phyloP scores from a whole-genome alignment of 2,329 filamentous ascomycete species.

The Aspergillus vadensis region DNA sequence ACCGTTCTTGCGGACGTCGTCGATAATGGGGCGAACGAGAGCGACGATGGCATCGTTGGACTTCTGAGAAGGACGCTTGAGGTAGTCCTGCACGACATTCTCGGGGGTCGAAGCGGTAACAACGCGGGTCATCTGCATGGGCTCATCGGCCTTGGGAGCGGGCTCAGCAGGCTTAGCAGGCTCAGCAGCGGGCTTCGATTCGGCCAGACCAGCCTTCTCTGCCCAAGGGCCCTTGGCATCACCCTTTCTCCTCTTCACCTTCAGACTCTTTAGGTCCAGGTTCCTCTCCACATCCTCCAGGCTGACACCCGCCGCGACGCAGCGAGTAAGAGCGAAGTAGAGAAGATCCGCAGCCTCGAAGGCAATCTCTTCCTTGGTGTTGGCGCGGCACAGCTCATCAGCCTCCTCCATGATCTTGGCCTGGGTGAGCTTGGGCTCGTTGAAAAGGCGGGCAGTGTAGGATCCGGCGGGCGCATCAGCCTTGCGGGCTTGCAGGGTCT shows the following conservation, averaged over 20 bases:
- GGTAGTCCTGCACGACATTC: conserved; percentile 68
- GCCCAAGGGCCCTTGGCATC: conserved; percentile 95
- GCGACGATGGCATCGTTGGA: conserved; percentile 92
- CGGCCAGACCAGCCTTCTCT: conserved; percentile 72
- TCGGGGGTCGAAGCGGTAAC: conserved; percentile 66
- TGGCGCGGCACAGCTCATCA: conserved; percentile 87
- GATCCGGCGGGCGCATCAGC: conserved; percentile 81
- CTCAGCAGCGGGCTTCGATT: conserved; percentile 51
- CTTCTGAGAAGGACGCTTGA: conserved; percentile 89
- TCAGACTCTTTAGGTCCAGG: conserved; percentile 90
- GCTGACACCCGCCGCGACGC: conserved; percentile 78
- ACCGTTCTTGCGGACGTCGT: conserved; percentile 78
- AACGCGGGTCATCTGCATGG: conserved; percentile 81
- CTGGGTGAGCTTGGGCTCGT: conserved; percentile 81
- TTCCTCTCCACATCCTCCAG: conserved; percentile 89
- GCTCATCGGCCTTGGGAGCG: conserved; percentile 42
- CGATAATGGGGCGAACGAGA: conserved; percentile 88
- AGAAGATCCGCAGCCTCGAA: conserved; percentile 94
- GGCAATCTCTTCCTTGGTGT: conserved; percentile 77
- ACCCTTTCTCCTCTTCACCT: conserved; percentile 89
- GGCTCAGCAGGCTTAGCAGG: conserved; percentile 31
- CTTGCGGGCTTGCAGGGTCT: conserved; percentile 81
- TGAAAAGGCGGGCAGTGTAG: conserved; percentile 91
- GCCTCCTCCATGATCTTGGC: conserved; percentile 99
- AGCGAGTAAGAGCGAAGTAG: conserved; percentile 93